These are phyloP conservation scores for Podospora pseudocomata DNA, from an alignment of 495 filamentous ascomycete genomes.

Conservation along the genomic window DNA sequence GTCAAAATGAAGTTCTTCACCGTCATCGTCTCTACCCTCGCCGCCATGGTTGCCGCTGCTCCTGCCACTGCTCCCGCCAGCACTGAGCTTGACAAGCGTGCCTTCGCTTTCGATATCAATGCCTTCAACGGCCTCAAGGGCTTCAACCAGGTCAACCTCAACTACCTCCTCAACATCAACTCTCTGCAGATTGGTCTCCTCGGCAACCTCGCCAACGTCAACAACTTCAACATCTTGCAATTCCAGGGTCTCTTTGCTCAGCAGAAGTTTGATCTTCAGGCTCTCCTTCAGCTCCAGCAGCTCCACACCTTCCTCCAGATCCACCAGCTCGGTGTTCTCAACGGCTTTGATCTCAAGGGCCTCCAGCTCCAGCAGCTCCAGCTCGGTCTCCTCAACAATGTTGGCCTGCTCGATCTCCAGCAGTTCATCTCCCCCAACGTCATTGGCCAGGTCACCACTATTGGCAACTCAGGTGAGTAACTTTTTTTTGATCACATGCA, in stretches of 20 bases:
- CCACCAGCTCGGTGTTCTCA: slow-evolving; percentile 42
- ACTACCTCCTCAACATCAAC: slow-evolving; percentile 48
- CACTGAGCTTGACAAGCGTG: slow-evolving; percentile 28
- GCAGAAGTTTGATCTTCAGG: slow-evolving; percentile 38
- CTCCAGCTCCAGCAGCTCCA: slow-evolving; percentile 40
- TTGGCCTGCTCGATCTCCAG: slow-evolving; percentile 37
- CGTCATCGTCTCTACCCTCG: slow-evolving; percentile 39
- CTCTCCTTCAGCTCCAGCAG: slow-evolving; percentile 43
- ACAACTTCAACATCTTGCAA: slow-evolving; percentile 41
- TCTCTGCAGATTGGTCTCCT: slow-evolving; percentile 39
- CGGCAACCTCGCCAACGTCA: slow-evolving; percentile 36
- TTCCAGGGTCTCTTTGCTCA: slow-evolving; percentile 39
- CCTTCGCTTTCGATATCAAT: slow-evolving; percentile 31
- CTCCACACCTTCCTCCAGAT: slow-evolving; percentile 41
- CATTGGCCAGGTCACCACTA: slow-evolving; percentile 36
- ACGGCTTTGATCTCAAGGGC: slow-evolving; percentile 41
- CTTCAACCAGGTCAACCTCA: slow-evolving; percentile 44
- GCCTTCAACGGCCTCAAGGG: slow-evolving; percentile 38
- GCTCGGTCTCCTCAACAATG: slow-evolving; percentile 38
- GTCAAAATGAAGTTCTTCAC: slow-evolving; percentile 46
- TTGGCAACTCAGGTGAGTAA: slow-evolving; percentile 34
- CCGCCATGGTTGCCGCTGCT: slow-evolving; percentile 41
- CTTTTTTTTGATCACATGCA: slow-evolving; percentile 9
- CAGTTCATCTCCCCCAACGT: slow-evolving; percentile 38
- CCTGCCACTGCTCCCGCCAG: slow-evolving; percentile 20